Evolutionary conservation across 140 eudicot genomes (phyloP), one percentile per base, ranked within the genome.

Genomic region (Anethum foeniculum): DNA sequence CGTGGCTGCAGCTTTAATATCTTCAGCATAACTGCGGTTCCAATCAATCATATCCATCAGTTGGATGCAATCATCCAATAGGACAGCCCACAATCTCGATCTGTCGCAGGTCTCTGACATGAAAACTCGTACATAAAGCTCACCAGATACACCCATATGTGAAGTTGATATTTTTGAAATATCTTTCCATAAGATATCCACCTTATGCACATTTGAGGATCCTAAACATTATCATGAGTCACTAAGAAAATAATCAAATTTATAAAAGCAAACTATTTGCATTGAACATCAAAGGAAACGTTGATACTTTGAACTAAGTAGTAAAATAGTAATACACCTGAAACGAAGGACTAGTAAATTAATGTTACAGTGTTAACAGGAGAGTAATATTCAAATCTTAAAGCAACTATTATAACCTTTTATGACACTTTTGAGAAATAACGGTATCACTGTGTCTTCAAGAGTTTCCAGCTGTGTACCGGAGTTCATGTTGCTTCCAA

Each of bases 11-110:
- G 89, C 97, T 48, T 82, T 86, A 52, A 94, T 83, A 65, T 87
- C 94, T 82, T 94, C 99, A 0, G 99, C 91, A 88, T 90, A 90
- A 79, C 99, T 94, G 79, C 90, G 88, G 39, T 91, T 86, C 99
- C 99, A 94, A 75, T 94, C 99, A 25, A 94, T 94, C 85, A 94
- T 51, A 39, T 87, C 87, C 91, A 88, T 88, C 81, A 94, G 85
- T 69, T 78, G 85, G 79, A 92, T 77, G 81, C 99, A 94, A 58
- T 87, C 86, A 28, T 88, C 87, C 85, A 80, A 64, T 21, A 94
- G 83, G 58, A 78, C 80, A 75, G 84, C 87, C 99, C 99, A 94
- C 43, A 92, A 89, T 23, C 79, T 86, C 56, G 56, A 84, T 78
- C 88, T 78, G 9, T 88, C 88, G 43, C 94, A 88, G 65, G 74